phyloP scores from a whole-genome alignment of 192 early-diverging fungal genomes.

The Backusella sp. region DNA sequence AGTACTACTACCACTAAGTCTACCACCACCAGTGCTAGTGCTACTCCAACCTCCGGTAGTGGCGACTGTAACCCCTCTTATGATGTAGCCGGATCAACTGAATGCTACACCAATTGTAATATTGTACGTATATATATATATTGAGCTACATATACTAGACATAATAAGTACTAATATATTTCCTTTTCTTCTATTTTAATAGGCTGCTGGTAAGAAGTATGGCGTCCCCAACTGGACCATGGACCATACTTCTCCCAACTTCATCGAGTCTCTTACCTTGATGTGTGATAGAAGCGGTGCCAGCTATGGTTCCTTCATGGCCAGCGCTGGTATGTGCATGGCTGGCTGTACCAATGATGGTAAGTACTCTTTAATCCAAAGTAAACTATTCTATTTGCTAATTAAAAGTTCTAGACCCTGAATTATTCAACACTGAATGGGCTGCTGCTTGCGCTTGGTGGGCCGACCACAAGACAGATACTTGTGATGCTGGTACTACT shows the following conservation, averaged over 20 bases:
- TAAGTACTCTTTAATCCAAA: not conserved
- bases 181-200: not conserved
- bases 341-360: not conserved
- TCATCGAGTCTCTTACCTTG: not conserved
- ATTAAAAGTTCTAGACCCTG: not conserved
- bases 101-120: not conserved
- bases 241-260: not conserved
- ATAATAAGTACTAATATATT: not conserved
- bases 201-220: not conserved
- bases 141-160: not conserved
- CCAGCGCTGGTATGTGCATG: constrained; percentile 9
- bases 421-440: constrained; percentile 4
- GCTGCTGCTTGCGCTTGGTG: constrained; percentile 11
- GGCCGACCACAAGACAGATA: not conserved
- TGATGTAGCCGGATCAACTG: not conserved
- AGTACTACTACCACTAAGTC: not conserved
- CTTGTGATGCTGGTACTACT: too few species aligned
- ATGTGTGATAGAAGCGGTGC: not conserved
- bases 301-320: constrained; percentile 2
- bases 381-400: not conserved
- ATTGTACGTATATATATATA: not conserved
- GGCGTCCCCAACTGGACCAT: constrained; percentile 3
- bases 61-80: not conserved
- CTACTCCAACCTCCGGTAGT: not conserved
- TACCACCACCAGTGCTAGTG: not conserved